Base-by-base conservation (phyloP, 345 rosid species). In the Rhizophora mangle region DNA sequence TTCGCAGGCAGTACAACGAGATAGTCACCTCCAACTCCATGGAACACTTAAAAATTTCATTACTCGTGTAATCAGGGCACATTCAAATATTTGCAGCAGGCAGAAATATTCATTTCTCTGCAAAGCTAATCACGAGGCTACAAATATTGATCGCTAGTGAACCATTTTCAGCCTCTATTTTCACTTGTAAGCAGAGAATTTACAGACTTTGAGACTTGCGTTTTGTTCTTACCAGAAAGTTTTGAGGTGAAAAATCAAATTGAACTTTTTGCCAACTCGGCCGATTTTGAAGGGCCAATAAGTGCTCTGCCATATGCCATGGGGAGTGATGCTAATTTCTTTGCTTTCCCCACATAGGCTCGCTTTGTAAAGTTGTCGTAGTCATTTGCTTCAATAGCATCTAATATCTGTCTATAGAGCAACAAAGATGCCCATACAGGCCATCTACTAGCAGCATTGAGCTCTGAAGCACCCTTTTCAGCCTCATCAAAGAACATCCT, bases 401-500 rank as follows among this genome's bases (percentile, higher is more conserved):
- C 88, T 24, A 84, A 63, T 32, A 84, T 84, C 65, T 84, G 85
- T 63, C 75, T 55, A 59, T 84, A 84, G 8, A 84, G 67, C 68
- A 82, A n/a, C 65, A 84, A 30, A 2, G 85, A 84, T 11, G 88
- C 88, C 84, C 85, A 77, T 8, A 82, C 85, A 1, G 88, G 84
- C 88, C 88, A 84, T 71, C 82, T 76, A 65, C 88, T 84, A 4
- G 81, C 82, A 3, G 74, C 68, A 47, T 67, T 76, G 15, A 84
- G 81, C 78, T 84, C 85, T 10, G 73, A 22, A 2, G 82, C 81
- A 20, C 88, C 88, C 63, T 73, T 80, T 64, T 84, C 88, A 0
- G 88, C 88, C 76, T 82, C 84, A 1, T 80, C 84, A 5, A 84
- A 84, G 79, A 78, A 84, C 81, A 66, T 76, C 65, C 85, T 82